A percentile compares a stretch with the other conserved stretches of the same genome.
Conservation (phyloP, 163 green algal genomes). For the Volvox carteri region DNA sequence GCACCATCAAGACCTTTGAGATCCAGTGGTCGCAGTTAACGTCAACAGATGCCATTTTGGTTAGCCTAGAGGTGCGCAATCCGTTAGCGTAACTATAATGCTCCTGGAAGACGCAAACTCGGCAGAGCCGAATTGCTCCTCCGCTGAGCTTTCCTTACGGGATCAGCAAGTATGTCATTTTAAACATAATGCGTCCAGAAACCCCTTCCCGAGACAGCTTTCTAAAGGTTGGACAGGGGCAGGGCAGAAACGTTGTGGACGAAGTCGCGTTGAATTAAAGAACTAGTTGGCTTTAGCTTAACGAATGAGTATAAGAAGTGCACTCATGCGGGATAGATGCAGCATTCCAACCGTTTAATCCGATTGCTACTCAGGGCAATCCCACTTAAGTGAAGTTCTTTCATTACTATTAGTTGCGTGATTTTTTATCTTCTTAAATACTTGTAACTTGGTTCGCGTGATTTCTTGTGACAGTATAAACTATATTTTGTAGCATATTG, state of each 20-base stretch:
- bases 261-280: no score
- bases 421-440: no score
- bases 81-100: background rate
- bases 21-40: conserved; percentile 28
- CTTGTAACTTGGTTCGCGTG: no score
- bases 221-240: no score
- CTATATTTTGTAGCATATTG: background rate
- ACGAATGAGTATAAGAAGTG: background rate
- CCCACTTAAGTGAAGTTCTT: no score
- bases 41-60: conserved; percentile 13
- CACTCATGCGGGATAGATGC: background rate
- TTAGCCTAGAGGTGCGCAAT: background rate
- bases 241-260: background rate
- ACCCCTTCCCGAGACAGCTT: background rate
- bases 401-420: no score
- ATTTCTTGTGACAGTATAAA: background rate
- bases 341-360: background rate
- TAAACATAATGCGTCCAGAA: background rate
- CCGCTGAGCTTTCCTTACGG: background rate
- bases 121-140: conserved; percentile 7
- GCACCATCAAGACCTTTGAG: conserved; percentile 24
- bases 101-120: background rate
- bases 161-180: background rate
- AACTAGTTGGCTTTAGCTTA: no score
- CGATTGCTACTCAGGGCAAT: no score